phyloP scores from a whole-genome alignment of 306 rosid genomes.

The Prunus salicina region DNA sequence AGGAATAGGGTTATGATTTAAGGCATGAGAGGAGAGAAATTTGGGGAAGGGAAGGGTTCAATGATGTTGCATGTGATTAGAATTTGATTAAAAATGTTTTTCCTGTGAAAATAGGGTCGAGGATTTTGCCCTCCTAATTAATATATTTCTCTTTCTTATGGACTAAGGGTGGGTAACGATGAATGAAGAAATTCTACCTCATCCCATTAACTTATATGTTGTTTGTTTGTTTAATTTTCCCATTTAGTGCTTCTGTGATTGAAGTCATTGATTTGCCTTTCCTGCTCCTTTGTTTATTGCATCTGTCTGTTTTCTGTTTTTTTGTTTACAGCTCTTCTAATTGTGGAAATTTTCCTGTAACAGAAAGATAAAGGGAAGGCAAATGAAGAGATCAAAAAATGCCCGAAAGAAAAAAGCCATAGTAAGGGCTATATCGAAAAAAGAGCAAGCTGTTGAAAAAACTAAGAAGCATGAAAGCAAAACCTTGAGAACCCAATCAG shows the following conservation, averaged over 20 bases:
- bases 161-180: neutral
- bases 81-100: neutral
- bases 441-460: slow-evolving; percentile 59
- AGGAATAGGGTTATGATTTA: neutral
- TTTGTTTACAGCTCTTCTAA: slow-evolving; percentile 3
- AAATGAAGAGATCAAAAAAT: slow-evolving; percentile 80
- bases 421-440: slow-evolving; percentile 60
- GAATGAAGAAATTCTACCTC: neutral
- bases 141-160: neutral
- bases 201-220: neutral
- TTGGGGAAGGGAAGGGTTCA: neutral
- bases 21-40: neutral
- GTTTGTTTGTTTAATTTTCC: neutral
- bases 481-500: slow-evolving; percentile 62
- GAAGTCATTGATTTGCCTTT: neutral
- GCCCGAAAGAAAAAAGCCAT: slow-evolving; percentile 62
- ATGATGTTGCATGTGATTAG: neutral
- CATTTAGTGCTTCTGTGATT: neutral
- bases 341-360: slow-evolving; percentile 10
- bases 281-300: neutral
- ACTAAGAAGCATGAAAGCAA: slow-evolving; percentile 57
- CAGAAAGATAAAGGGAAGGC: slow-evolving; percentile 78
- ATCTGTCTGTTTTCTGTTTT: neutral
- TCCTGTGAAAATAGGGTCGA: neutral
- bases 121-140: neutral